These are phyloP conservation scores for Beauveria pseudobassiana DNA, from an alignment of 2,329 filamentous ascomycete genomes.

Conservation along the genomic window DNA sequence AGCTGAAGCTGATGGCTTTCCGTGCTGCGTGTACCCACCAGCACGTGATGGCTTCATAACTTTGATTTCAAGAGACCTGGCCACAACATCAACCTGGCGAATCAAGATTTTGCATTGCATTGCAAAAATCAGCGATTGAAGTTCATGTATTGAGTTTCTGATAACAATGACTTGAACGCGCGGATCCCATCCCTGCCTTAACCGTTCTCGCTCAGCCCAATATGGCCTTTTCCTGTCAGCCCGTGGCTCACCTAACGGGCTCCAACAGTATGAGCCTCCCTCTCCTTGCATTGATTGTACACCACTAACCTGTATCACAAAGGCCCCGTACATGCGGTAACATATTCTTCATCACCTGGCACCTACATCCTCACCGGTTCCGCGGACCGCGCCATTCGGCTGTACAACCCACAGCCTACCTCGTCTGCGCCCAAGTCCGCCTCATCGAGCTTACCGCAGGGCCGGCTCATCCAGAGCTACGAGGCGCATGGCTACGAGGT, in stretches of 20 bases:
- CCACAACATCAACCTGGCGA: background rate
- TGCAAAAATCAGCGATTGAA: background rate
- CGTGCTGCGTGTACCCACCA: constrained; percentile 2
- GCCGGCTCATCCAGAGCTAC: constrained; percentile 77
- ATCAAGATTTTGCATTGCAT: background rate
- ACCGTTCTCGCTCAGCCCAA: background rate
- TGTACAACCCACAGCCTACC: constrained; percentile 68
- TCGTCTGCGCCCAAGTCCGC: constrained; percentile 26
- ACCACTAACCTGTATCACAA: background rate
- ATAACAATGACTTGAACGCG: background rate
- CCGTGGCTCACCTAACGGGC: constrained; percentile 48
- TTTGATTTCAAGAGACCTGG: background rate
- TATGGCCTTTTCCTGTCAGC: constrained; percentile 41
- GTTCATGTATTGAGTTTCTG: background rate
- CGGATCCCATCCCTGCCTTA: background rate
- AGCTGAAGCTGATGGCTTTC: background rate
- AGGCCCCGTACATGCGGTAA: constrained; percentile 66
- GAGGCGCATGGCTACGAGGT: constrained; percentile 87
- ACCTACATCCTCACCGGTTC: constrained; percentile 80
- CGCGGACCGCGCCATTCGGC: constrained; percentile 74
- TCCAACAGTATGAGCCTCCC: constrained; percentile 42
- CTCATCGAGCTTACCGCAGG: constrained; percentile 31
- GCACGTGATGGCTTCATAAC: constrained; percentile 5
- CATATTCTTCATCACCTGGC: constrained; percentile 64
- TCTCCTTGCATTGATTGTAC: background rate